Evolutionary conservation across 1,284 basidiomycete species (phyloP), one percentile per base, ranked within the genome.

Genomic region (Dichomitus squalens): DNA sequence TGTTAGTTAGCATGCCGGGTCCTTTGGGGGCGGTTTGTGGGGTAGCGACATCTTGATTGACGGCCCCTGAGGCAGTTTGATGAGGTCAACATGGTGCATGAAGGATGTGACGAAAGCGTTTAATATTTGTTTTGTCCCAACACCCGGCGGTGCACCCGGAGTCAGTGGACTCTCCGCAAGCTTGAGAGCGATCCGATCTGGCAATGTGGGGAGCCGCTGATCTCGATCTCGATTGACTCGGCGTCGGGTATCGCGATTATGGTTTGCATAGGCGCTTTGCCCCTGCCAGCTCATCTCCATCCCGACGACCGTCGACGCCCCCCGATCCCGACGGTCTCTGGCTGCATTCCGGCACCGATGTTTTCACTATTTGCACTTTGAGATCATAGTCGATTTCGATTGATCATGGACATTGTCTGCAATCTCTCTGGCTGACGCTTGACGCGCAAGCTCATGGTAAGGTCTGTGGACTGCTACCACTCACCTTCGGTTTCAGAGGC

Each of bases 181-280:
- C n/a, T n/a, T n/a, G n/a, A n/a, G 29, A 11, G 6, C 60, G 61
- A 63, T 63, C 58, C 48, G 51, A 63, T 63, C 55, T 54, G 49
- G 49, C 29, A 48, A 55, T 53, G 61, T 56, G 61, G 61, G 60
- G 53, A 41, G 53, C 58, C 61, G 58, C 55, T 53, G 16, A 49
- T 43, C 56, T 58, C 53, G 53, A 63, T 63, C 58, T 56, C 27
- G 50, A 59, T 59, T 50, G 25, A 36, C 11, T 14, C 35, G 11
- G 7, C 35, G 47, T 56, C 58, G 61, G 51, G 51, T 58, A 60
- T 63, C 58, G 55, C 56, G 61, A 60, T 58, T 47, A 53, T 41
- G 56, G 56, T 53, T 53, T 57, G 39, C 27, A 18, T 34, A 38
- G 46, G 31, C 25, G n/a, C 40, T 39, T 16, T 43, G 20, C 40